Base-by-base conservation (phyloP, 345 rosid genomes). In the Raphanus sativus region DNA sequence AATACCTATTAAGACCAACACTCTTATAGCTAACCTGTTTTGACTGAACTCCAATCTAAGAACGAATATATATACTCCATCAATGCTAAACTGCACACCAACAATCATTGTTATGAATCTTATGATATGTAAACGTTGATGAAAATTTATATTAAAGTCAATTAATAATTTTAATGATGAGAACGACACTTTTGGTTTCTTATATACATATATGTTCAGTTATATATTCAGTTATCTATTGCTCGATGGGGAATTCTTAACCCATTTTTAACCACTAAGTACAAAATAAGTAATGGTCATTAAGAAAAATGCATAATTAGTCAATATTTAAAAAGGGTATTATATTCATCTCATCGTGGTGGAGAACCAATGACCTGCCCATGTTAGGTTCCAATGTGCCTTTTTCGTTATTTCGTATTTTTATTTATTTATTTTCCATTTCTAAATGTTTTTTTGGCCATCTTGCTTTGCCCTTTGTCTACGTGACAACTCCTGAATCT, bases 331-430 rank as follows among this genome's bases (percentile, higher is more conserved):
- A 79, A 62, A 40, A 5, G 60, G 38, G 28, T 70, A 75, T 69
- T 85, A 82, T 83, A 85, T 83, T 88, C 89, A 72, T 71, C 54
- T 65, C 28, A 40, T 80, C 75, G 83, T 77, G 72, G 65, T 77
- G 77, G 65, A 62, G 65, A 79, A 81, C 86, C 85, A 80, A 81
- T 81, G 81, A 76, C 70, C 67, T 78, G 73, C 69, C 82, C 78
- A 69, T 66, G 72, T 74, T 74, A 42, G 62, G 54, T 71, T 69
- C 74, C 77, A 12, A 28, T 61, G 68, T n/a, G 65, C 65, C 15
- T 73, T 67, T 77, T 21, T 29, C 15, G 2, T n/a, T 42, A 29
- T 42, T 5, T 55, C n/a, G 7, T 59, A 25, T 11, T 33, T 70
- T 56, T 28, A 70, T 29, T 28, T 13, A 65, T 61, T 21, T 50